Conservation (phyloP, 2,329 filamentous ascomycete genomes). For the Biscogniauxia mediterranea region DNA sequence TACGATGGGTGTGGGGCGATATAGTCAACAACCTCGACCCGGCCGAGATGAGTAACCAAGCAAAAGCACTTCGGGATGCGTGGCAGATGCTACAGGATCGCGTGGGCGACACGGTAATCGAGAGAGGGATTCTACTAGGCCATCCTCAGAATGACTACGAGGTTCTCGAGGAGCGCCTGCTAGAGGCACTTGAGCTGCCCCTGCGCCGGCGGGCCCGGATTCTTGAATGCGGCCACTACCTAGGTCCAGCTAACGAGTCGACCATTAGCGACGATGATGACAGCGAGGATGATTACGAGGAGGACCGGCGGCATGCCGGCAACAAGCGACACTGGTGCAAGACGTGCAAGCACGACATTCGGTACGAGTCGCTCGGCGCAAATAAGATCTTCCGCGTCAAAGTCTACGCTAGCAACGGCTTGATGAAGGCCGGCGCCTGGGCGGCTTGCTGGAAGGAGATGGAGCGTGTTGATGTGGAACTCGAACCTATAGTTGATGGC, state of each 20-base stretch:
- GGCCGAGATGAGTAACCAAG: constrained; percentile 35
- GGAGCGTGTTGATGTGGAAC: constrained; percentile 95
- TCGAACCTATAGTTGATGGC: constrained; percentile 69
- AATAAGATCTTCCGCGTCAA: constrained; percentile 72
- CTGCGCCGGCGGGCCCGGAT: constrained; percentile 63
- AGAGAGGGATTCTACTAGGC: constrained; percentile 71
- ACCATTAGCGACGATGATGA: constrained; percentile 43
- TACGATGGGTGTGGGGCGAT: constrained; percentile 63
- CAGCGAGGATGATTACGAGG: constrained; percentile 44
- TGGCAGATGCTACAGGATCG: constrained; percentile 69
- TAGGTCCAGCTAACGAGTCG: constrained; percentile 57
- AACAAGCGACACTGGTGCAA: constrained; percentile 54
- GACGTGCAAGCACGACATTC: constrained; percentile 55
- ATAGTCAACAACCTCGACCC: constrained; percentile 45
- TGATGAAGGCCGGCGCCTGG: constrained; percentile 93
- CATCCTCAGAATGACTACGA: constrained; percentile 82
- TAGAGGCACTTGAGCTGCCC: constrained; percentile 72
- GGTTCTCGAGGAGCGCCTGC: constrained; percentile 71
- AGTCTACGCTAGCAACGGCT: constrained; percentile 89
- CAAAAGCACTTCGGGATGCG: constrained; percentile 56
- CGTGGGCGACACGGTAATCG: constrained; percentile 68
- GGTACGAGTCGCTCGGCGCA: constrained; percentile 51
- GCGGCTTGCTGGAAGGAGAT: constrained; percentile 93
- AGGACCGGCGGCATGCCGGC: constrained; percentile 31
- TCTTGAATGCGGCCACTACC: constrained; percentile 74